Base-by-base conservation (phyloP, 2,329 filamentous ascomycete species). In the Cordyceps sp. region DNA sequence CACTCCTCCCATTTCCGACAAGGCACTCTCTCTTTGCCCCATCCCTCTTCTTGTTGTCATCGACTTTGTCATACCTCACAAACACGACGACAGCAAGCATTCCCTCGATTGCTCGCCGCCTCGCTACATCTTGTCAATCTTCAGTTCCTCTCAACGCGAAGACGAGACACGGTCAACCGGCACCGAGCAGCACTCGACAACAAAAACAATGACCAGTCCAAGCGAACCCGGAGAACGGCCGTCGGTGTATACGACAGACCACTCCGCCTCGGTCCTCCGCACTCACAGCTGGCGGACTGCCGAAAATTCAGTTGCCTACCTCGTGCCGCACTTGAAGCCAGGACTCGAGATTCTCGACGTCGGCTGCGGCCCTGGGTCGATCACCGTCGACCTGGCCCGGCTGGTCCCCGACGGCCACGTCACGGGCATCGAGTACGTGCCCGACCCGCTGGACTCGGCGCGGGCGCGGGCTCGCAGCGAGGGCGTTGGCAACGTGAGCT, bases 291-390 rank as follows among this genome's bases (percentile, higher is more conserved):
- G 42, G 34, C 58, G 61, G 35, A 62, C 58, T 3, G 57, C 50
- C 20, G 45, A 54, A n/a, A 49, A 50, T n/a, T 56, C 55, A 27
- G 59, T 58, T 2, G 48, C 46, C 34, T 59, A 57, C 37, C 43
- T 64, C 3, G 37, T 62, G 3, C 54, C 56, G 1, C 41, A 59
- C 39, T 46, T 64, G 37, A 48, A 53, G 25, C 42, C 48, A 0
- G 42, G 45, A 6, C 50, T 57, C 47, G 42, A 37, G 15, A 49
- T 66, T 29, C 55, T 66, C 32, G 61, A 66, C 37, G 48, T 64
- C 21, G 62, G 62, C 32, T 63, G 61, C 42, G 62, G 62, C 0
- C 59, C 62, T 0, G 62, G 61, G 5, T 61, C 56, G 29, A 65
- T 66, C 45, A 62, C 60, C 10, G 48, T 49, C 0, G 55, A 55